Evolutionary conservation across 2,329 filamentous ascomycete species (phyloP), one percentile per base, ranked within the genome.

Genomic region (Fusarium veterinarium): DNA sequence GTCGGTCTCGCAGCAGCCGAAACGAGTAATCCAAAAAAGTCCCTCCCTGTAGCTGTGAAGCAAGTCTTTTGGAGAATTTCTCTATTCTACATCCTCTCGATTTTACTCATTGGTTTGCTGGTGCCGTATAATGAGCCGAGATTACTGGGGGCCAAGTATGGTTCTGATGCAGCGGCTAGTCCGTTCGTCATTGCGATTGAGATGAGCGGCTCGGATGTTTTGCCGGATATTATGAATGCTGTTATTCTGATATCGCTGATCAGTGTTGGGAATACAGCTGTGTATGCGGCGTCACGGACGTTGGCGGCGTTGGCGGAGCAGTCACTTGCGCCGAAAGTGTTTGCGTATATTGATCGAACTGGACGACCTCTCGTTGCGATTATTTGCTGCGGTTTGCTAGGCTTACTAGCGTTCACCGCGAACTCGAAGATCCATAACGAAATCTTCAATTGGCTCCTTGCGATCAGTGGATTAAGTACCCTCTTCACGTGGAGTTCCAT

Each of bases 1-100:
- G 91, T 94, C 45, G 92, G 92, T 56, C 87, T 95, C 12, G 92
- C 92, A 3, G 92, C 92, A 1, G 93, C 92, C 28, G 93, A 95
- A 79, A 93, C 92, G 0, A 89, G 88, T 19, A 93, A 94, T 77
- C 93, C 93, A 4, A 88, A 92, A 62, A 93, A 95, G 79, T 93
- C 92, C 3, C 86, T 98, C 1, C 95, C 95, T 0, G 94, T 90
- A 1, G 95, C 95, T 14, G 91, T 96, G 76, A 97, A 97, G 82
- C 95, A 97, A 80, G 94, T 97, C 25, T 97, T 97, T 81, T 97
- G 95, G 95, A 91, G 95, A 74, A 97, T 97, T 78, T 90, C 90
- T 6, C 86, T 97, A 51, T 97, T 98, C 83, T 98, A 97, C 83
- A 87, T 97, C 56, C 90, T 96, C 30, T 93, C 93, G 0, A 88